Evolutionary conservation across 371 early-diverging fungal species (phyloP).

Genomic region (Mucor indicus): DNA sequence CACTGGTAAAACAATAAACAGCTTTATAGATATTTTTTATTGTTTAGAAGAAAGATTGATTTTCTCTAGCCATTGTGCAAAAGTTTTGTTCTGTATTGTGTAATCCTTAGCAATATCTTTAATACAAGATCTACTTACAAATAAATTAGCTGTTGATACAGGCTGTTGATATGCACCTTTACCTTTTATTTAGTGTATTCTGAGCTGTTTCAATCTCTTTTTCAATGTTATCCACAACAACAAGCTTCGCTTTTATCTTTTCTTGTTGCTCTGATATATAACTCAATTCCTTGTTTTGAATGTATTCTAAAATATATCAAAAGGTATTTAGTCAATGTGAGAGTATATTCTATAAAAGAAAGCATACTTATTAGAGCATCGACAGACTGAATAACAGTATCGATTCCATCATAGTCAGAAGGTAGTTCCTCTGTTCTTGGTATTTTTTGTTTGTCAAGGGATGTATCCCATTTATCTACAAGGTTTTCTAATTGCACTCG

Average conservation of each 20-base stretch:
- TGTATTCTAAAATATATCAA: not conserved
- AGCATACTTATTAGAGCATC: slow-evolving; percentile 6
- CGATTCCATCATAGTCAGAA: slow-evolving; percentile 1
- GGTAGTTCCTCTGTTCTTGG: not conserved
- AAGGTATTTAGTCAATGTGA: no score
- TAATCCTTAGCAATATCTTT: no score
- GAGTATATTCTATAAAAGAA: no score
- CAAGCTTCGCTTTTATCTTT: not conserved
- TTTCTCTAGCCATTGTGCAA: no score
- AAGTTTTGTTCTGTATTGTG: no score
- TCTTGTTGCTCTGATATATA: not conserved
- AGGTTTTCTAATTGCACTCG: slow-evolving; percentile 1
- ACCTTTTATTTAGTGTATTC: not conserved
- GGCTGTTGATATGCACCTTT: no score
- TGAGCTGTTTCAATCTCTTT: not conserved
- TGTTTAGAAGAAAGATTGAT: no score
- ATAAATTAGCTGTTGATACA: no score
- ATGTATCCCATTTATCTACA: slow-evolving; percentile 5
- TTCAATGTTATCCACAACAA: not conserved
- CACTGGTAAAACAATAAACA: no score
- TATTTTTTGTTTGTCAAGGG: not conserved
- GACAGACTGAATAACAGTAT: slow-evolving; percentile 5
- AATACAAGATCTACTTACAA: no score
- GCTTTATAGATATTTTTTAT: no score
- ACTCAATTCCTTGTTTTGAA: not conserved